Percentiles rank a stretch among this genome's conserved stretches.
phyloP scores from a whole-genome alignment of 108 stramenopile species.

The Halocafeteria seosinensis region DNA sequence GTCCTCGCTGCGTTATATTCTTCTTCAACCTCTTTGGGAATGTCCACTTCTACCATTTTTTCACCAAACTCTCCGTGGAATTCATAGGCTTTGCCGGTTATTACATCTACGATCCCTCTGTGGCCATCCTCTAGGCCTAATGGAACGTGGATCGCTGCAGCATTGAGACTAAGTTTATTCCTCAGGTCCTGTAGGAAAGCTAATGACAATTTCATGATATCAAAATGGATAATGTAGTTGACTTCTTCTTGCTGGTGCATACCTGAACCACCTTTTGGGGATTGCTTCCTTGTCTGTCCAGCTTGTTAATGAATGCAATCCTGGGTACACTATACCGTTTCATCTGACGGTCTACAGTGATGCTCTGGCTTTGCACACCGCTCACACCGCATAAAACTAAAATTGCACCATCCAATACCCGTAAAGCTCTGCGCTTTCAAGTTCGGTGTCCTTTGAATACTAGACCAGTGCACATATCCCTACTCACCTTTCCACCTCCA shows the following conservation, averaged over 20 bases:
- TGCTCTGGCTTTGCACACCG: conserved; percentile 87
- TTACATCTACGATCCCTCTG: conserved; percentile 76
- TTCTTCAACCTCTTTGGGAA: conserved; percentile 60
- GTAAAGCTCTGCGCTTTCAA: too few species aligned
- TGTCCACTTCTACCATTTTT: conserved; percentile 46
- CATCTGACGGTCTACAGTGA: conserved; percentile 99
- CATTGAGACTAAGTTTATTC: conserved; percentile 72
- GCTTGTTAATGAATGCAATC: conserved; percentile 95
- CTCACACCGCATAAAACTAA: conserved; percentile 85
- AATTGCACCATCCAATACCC: conserved; percentile 93
- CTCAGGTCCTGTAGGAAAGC: neutral
- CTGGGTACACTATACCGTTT: conserved; percentile 95
- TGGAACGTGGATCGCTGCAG: conserved; percentile 84
- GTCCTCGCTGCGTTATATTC: conserved; percentile 50
- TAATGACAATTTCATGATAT: neutral
- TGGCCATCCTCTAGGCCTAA: conserved; percentile 79
- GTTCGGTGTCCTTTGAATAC: too few species aligned
- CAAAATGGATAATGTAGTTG: too few species aligned
- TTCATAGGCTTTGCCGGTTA: conserved; percentile 41
- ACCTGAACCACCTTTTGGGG: conserved; percentile 69
- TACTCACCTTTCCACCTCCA: conserved; percentile 95
- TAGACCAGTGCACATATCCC: too few species aligned
- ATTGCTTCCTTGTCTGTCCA: conserved; percentile 86
- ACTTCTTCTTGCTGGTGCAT: conserved; percentile 31
- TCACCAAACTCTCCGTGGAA: conserved; percentile 81